These are phyloP conservation scores for Coniferiporia sulphurascens DNA, from an alignment of 1,284 basidiomycete genomes.

Conservation along the genomic window DNA sequence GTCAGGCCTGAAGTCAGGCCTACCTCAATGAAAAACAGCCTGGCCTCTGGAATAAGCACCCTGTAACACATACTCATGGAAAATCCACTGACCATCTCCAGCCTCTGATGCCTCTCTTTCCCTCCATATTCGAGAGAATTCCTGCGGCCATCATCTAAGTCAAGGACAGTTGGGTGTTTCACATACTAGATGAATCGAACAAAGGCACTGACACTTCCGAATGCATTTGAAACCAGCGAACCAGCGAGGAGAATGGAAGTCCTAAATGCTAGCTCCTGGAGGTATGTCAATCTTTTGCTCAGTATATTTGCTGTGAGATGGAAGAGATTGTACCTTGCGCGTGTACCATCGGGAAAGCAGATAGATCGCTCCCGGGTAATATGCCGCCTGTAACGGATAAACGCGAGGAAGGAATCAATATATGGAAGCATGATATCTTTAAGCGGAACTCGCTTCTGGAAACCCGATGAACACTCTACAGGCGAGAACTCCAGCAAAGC, in stretches of 20 bases:
- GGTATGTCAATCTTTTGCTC: neutral
- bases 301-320: neutral
- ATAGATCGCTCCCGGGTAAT: conserved; percentile 23
- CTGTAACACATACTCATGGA: neutral
- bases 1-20: no score
- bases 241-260: conserved; percentile 38
- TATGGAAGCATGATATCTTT: neutral
- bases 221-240: conserved; percentile 38
- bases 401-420: neutral
- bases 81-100: conserved; percentile 33
- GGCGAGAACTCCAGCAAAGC: conserved; percentile 23
- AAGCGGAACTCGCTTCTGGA: conserved; percentile 18
- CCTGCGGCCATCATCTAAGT: conserved; percentile 33
- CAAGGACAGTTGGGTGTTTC: conserved; percentile 18
- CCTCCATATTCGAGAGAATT: conserved; percentile 44
- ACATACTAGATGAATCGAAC: neutral
- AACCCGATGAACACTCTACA: conserved; percentile 25
- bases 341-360: conserved; percentile 24
- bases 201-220: conserved; percentile 28
- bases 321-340: conserved; percentile 15
- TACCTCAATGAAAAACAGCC: conserved; percentile 28
- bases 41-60: neutral
- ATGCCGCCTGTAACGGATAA: conserved; percentile 16
- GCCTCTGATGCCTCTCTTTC: conserved; percentile 36
- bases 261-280: conserved; percentile 30